Percentiles rank a stretch among this genome's conserved stretches.
These are phyloP conservation scores for Phytophthora kernoviae DNA, from an alignment of 352 stramenopile species.

Conservation along the genomic window DNA sequence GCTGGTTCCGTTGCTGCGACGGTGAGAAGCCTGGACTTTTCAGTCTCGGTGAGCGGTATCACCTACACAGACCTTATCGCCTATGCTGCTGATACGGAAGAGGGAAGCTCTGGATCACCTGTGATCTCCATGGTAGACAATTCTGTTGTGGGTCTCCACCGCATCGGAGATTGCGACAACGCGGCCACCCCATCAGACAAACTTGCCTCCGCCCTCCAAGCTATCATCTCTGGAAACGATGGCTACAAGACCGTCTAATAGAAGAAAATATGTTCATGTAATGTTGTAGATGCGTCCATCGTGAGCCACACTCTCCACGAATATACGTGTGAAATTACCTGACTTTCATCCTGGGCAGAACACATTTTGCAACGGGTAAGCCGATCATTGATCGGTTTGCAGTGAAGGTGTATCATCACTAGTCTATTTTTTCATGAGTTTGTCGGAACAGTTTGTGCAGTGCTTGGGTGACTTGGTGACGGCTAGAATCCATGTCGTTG, in stretches of 20 bases:
- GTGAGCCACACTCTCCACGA: background rate
- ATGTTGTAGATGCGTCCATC: background rate
- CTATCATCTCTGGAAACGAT: constrained; percentile 35
- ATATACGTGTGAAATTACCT: background rate
- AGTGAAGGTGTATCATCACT: too few species aligned
- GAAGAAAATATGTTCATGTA: constrained; percentile 2
- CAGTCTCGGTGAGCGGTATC: constrained; percentile 36
- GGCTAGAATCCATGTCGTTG: too few species aligned
- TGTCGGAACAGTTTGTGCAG: too few species aligned
- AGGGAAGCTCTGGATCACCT: constrained; percentile 65
- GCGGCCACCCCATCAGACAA: constrained; percentile 37
- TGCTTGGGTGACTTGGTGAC: too few species aligned
- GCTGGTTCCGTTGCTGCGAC: constrained; percentile 21
- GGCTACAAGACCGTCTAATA: constrained; percentile 35
- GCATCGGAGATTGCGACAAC: constrained; percentile 76
- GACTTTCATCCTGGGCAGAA: too few species aligned
- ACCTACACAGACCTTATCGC: constrained; percentile 47
- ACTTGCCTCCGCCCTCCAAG: constrained; percentile 24
- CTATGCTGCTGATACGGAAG: constrained; percentile 73
- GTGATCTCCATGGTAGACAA: constrained; percentile 62
- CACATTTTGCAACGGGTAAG: too few species aligned
- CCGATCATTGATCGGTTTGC: too few species aligned
- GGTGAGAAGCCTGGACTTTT: constrained; percentile 39
- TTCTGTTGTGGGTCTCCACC: constrained; percentile 68
- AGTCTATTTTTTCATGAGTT: too few species aligned